Base-by-base conservation (phyloP, 2,329 filamentous ascomycete species). In the Trichoderma semiorbis region DNA sequence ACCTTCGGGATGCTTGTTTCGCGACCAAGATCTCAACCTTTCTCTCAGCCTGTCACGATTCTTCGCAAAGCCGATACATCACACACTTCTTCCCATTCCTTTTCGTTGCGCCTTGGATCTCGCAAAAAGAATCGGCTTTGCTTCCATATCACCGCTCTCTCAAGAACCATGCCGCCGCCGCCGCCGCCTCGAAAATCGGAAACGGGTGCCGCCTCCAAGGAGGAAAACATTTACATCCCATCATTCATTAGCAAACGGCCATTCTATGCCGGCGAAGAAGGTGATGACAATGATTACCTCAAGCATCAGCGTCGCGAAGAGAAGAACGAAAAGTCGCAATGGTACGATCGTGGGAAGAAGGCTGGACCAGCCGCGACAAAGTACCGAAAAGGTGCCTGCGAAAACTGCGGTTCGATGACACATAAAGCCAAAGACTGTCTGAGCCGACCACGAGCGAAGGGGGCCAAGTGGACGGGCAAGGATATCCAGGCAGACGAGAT, bases 151-250 rank as follows among this genome's bases (percentile, higher is more conserved):
- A 36, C 18, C 3, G 11, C 32, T 26, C 14, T 14, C 12, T 21
- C 14, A 43, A 66, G 71, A 66, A 70, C 72, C 60, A 70, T 70
- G 32, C 77, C 78, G 3, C 80, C 80, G 5, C 77, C 80, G 32
- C 77, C 78, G 3, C 80, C 80, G 6, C 77, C 80, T 21, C 76
- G 78, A 30, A 82, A 80, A 69, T 75, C 79, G 7, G 78, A 81
- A 61, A 76, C 81, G 12, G 78, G 79, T 61, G 80, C 82, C 11
- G 82, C 83, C 6, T 89, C 87, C 70, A 97, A 97, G 81, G 94
- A 97, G 82, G 94, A 96, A 82, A 99, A 99, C 87, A 91, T 98
- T 81, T 99, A 99, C 86, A 99, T 99, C 78, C 96, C 96, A 7
- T 91, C 93, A 69, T 99, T 98, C 87, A 99, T 99, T 84, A 95